Evolutionary conservation across 805 yeast species (phyloP).

Genomic region (Wickerhamomyces chambardii): DNA sequence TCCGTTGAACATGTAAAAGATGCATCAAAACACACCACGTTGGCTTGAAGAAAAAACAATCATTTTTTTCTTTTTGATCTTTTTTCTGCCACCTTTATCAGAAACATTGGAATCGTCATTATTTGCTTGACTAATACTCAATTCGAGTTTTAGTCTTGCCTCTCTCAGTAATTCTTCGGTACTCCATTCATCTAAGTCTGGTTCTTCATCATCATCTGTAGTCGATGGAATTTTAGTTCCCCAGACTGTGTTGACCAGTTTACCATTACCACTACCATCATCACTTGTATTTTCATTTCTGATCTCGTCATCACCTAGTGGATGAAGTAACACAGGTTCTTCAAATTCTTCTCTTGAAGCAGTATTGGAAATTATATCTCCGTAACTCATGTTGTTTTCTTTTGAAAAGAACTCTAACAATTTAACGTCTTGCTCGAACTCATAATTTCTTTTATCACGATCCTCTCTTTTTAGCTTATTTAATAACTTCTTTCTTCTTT

Average conservation of each 20-base stretch:
- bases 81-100: slow-evolving; percentile 7
- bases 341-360: slow-evolving; percentile 23
- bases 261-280: slow-evolving; percentile 9
- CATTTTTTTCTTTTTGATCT: slow-evolving; percentile 11
- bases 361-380: slow-evolving; percentile 16
- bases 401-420: slow-evolving; percentile 42
- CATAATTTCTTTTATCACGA: slow-evolving; percentile 43
- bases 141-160: slow-evolving; percentile 10
- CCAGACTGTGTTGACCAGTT: slow-evolving; percentile 57
- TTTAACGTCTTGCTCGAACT: slow-evolving; percentile 47
- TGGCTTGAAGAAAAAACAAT: slow-evolving; percentile 8
- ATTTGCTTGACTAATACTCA: too few relatives aligned
- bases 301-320: slow-evolving; percentile 14
- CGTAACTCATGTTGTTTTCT: slow-evolving; percentile 37
- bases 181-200: slow-evolving; percentile 21
- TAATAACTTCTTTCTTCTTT: slow-evolving; percentile 42
- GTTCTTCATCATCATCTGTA: slow-evolving; percentile 18
- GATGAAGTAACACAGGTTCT: slow-evolving; percentile 20
- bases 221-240: slow-evolving; percentile 42
- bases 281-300: slow-evolving; percentile 2
- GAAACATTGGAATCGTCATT: neutral
- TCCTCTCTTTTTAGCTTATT: slow-evolving; percentile 52
- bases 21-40: neutral
- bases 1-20: too few relatives aligned
- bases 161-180: slow-evolving; percentile 16